A percentile compares a stretch with the other conserved stretches of the same genome.
Conservation (phyloP, 768 basidiomycete species). For the Gymnopilus dilepis region DNA sequence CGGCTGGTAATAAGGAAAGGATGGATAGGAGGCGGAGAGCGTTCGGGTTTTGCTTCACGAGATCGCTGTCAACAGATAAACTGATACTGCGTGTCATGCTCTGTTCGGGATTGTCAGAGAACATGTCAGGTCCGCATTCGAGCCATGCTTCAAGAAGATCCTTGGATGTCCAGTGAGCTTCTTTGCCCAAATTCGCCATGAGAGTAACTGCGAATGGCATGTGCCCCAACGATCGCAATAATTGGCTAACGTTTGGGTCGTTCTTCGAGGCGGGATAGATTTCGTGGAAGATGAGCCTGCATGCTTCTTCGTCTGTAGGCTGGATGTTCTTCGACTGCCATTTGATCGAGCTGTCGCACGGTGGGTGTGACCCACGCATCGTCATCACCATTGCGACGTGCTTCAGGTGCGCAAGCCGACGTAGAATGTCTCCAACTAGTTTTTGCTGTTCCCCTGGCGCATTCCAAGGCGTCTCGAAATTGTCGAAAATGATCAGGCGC, state of each 20-base stretch:
- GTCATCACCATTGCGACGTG: constrained; percentile 39
- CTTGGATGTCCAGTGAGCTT: constrained; percentile 10
- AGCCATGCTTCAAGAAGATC: constrained; percentile 21
- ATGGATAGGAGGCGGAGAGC: constrained; percentile 27
- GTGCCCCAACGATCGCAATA: constrained; percentile 31
- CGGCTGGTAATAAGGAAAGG: constrained; percentile 29
- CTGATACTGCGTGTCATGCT: constrained; percentile 27
- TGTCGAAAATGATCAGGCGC: constrained; percentile 41
- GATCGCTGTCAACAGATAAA: constrained; percentile 27
- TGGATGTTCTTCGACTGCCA: constrained; percentile 25
- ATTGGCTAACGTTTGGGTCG: constrained; percentile 25
- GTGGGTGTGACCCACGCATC: constrained; percentile 35
- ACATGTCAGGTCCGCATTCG: constrained; percentile 14
- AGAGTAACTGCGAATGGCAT: constrained; percentile 41
- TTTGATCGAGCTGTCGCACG: constrained; percentile 29
- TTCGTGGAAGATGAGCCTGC: constrained; percentile 26
- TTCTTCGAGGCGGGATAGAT: constrained; percentile 25
- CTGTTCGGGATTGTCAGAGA: constrained; percentile 18
- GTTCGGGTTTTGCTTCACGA: constrained; percentile 22
- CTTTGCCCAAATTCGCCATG: constrained; percentile 31
- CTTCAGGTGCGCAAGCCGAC: constrained; percentile 27
- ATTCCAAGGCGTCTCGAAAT: constrained; percentile 48
- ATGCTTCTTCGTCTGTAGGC: constrained; percentile 16
- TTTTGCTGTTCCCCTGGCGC: constrained; percentile 18
- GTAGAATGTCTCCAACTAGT: constrained; percentile 30